Evolutionary conservation across 345 rosid genomes (phyloP).

Genomic region (Eucalyptus polybractea): DNA sequence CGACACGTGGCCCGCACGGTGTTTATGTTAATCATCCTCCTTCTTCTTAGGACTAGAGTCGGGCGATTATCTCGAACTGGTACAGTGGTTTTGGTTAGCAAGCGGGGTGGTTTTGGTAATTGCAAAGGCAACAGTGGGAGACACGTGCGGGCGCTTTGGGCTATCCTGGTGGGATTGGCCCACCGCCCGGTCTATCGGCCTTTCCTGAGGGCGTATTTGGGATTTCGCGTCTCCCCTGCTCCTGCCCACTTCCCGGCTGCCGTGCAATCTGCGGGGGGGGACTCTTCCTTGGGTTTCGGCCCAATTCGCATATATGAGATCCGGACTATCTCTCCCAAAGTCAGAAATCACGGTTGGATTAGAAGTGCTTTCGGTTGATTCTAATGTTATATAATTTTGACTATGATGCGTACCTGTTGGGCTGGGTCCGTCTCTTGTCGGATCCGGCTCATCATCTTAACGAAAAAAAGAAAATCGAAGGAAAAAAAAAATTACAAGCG

Average conservation of each 20-base stretch:
- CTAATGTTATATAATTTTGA: neutral
- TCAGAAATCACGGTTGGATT: neutral
- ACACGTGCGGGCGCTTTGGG: too few species aligned
- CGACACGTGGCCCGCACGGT: neutral
- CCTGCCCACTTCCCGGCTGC: neutral
- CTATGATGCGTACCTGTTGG: neutral
- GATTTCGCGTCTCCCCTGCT: neutral
- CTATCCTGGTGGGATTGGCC: too few species aligned
- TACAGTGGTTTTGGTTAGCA: neutral
- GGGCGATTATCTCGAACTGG: too few species aligned
- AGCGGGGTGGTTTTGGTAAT: neutral
- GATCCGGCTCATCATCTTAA: neutral
- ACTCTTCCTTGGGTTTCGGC: neutral
- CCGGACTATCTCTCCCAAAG: neutral
- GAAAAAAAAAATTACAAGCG: too few species aligned
- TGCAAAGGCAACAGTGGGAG: neutral
- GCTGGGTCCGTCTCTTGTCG: neutral
- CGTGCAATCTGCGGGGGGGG: too few species aligned
- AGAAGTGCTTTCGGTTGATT: neutral
- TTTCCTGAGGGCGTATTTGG: neutral
- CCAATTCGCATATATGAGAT: neutral
- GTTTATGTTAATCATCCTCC: neutral
- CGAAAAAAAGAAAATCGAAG: too few species aligned
- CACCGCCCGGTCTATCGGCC: neutral
- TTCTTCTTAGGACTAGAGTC: neutral